Evolutionary conservation across 2,329 filamentous ascomycete genomes (phyloP), one percentile per base, ranked within the genome.

Genomic region (Emydomyces testavorans): DNA sequence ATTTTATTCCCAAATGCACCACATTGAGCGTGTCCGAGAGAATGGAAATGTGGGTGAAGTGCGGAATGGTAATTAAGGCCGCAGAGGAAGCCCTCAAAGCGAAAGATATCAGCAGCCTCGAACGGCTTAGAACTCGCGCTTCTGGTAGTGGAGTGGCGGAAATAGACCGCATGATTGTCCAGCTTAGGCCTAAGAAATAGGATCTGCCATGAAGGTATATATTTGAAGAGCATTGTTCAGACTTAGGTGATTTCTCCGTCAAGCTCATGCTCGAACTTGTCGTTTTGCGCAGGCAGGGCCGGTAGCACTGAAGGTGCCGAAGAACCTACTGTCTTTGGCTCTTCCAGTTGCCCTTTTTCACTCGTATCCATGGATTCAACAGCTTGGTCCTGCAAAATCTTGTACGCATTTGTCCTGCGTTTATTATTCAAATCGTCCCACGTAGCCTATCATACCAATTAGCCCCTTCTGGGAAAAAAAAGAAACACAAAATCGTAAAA

Each of bases 1-100:
- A 79, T 4, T 96, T 95, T 65, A 80, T 96, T 44, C 80, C 86
- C 2, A 96, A 96, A 66, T 95, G 89, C 69, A 82, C 81, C 13
- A 73, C 74, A 48, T 63, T 93, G 39, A 75, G 80, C 37, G 71
- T 77, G 1, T 75, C 78, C 2, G 83, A 88, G 57, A 73, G 82
- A 2, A 82, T 94, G 48, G 78, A 83, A 56, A 95, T 98, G 90
- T 98, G 89, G 76, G 81, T 94, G 58, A 94, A 94, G 68, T 96
- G 92, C 64, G 90, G 90, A 15, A 78, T 94, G 80, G 73, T 87
- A 37, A 77, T 83, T 23, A 88, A 86, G 67, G 92, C 92, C 2
- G 92, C 84, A 3, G 89, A 96, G 67, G 92, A 96, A 69, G 90
- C 92, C 2, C 75, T 88, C 51, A 86, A 81, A 68, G 74, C 77